These are phyloP conservation scores for Oenanthe sinensis DNA, from an alignment of 129 eudicot species.

Conservation along the genomic window DNA sequence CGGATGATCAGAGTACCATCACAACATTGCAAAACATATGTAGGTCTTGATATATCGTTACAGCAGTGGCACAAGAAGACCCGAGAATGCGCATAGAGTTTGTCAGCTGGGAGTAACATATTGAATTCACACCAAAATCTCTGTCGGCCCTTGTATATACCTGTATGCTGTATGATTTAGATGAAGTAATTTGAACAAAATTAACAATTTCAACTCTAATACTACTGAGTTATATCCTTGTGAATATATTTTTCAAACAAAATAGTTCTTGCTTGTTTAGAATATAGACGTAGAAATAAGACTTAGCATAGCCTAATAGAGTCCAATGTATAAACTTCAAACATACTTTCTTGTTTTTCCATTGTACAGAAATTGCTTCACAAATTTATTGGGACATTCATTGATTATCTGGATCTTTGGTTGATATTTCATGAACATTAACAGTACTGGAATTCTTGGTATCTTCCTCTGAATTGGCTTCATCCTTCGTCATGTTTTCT, in stretches of 20 bases:
- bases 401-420: neutral
- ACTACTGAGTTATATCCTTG: neutral
- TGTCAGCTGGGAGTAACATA: neutral
- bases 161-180: neutral
- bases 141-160: neutral
- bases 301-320: neutral
- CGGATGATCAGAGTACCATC: constrained; percentile 2
- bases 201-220: neutral
- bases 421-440: neutral
- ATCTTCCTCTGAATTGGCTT: neutral
- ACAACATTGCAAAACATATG: neutral
- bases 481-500: neutral
- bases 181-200: neutral
- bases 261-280: neutral
- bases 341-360: neutral
- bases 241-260: neutral
- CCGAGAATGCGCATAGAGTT: neutral
- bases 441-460: neutral
- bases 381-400: neutral
- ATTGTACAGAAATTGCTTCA: neutral
- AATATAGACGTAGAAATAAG: neutral
- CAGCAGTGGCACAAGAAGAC: neutral
- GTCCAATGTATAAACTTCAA: neutral
- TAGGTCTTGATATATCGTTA: neutral
- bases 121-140: neutral